Conservation (phyloP, 140 eudicot genomes). For the Cichorium intybus region DNA sequence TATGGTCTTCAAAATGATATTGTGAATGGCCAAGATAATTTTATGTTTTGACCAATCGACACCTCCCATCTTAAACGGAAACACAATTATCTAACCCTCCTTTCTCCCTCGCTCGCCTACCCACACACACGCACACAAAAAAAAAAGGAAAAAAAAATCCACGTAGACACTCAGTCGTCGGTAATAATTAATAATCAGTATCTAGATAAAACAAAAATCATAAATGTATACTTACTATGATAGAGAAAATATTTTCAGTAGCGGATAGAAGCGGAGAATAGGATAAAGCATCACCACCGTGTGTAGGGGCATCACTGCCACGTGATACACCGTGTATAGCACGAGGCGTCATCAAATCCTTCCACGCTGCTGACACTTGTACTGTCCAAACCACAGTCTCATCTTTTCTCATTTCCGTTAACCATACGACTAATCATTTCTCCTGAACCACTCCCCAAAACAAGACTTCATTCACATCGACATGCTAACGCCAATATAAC, state of each 20-base stretch:
- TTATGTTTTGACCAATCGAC: no score
- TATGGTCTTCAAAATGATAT: no score
- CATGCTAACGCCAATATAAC: conserved; percentile 8
- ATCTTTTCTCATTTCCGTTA: background rate
- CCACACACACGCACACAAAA: no score
- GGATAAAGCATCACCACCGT: conserved; percentile 22
- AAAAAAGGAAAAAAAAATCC: no score
- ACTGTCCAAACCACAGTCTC: background rate
- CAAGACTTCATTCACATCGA: conserved; percentile 18
- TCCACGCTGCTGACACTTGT: conserved; percentile 19
- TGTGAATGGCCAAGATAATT: no score
- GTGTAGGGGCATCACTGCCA: conserved; percentile 28
- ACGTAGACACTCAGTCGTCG: no score
- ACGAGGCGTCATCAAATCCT: conserved; percentile 15
- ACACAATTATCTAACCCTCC: no score
- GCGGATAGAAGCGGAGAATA: conserved; percentile 18
- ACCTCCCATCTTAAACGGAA: no score
- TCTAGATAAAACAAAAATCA: no score
- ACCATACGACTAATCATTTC: background rate
- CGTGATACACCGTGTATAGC: conserved; percentile 33
- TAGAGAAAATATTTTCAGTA: conserved; percentile 1
- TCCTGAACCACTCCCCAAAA: conserved; percentile 1
- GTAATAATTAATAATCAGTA: no score
- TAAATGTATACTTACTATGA: no score
- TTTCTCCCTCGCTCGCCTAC: no score